phyloP scores from a whole-genome alignment of 306 rosid species.

The Luffa aegyptiaca region DNA sequence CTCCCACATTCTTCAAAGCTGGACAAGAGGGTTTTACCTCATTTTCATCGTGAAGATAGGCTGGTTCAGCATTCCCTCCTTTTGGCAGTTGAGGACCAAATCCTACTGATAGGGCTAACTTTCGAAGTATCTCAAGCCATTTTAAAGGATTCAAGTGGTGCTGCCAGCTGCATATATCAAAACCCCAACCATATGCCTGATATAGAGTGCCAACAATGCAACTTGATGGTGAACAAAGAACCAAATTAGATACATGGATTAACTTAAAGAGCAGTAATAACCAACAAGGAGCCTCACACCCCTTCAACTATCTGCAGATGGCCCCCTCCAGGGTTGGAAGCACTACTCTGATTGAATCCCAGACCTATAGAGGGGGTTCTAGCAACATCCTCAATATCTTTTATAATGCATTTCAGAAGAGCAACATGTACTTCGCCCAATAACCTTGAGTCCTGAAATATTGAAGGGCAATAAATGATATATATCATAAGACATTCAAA shows the following conservation, averaged over 20 bases:
- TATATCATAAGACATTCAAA: neutral
- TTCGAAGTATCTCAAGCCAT: constrained; percentile 85
- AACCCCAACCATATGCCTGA: constrained; percentile 79
- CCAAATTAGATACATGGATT: neutral
- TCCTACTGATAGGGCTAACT: constrained; percentile 69
- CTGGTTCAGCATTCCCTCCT: constrained; percentile 27
- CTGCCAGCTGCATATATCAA: constrained; percentile 68
- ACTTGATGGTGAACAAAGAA: constrained; percentile 7
- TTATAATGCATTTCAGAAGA: constrained; percentile 51
- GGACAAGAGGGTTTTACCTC: constrained; percentile 32
- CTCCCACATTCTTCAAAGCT: neutral
- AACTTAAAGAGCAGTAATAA: constrained; percentile 11
- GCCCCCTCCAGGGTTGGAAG: constrained; percentile 56
- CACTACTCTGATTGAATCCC: constrained; percentile 41
- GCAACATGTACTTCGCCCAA: constrained; percentile 67
- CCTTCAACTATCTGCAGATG: constrained; percentile 69
- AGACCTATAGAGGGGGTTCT: constrained; percentile 42
- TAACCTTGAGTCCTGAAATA: constrained; percentile 57
- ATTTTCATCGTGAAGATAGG: constrained; percentile 28
- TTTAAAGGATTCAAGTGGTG: constrained; percentile 58
- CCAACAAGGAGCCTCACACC: constrained; percentile 25
- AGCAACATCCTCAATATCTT: constrained; percentile 69
- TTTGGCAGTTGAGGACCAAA: constrained; percentile 62
- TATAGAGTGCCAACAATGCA: constrained; percentile 5
- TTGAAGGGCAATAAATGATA: constrained; percentile 13